A percentile compares a stretch with the other conserved stretches of the same genome.
Conservation (phyloP, 768 basidiomycete species). For the Suillus fuscotomentosus region DNA sequence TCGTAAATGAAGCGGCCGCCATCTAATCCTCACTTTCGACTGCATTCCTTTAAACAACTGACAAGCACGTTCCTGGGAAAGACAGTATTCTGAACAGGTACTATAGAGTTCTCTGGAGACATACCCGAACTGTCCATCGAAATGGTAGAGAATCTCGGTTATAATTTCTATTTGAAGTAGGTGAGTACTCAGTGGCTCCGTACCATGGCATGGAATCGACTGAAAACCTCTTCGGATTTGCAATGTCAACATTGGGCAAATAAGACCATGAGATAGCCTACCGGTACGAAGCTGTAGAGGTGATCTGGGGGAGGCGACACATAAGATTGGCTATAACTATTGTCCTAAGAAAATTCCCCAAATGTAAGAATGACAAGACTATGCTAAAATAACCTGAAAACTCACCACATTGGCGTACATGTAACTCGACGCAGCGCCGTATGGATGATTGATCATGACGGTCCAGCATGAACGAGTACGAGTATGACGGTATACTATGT, state of each 20-base stretch:
- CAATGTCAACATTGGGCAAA: background rate
- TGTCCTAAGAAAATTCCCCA: slow-evolving; percentile 10
- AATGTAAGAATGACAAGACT: background rate
- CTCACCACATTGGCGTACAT: slow-evolving; percentile 24
- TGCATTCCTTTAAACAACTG: slow-evolving; percentile 13
- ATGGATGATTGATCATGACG: slow-evolving; percentile 29
- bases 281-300: slow-evolving; percentile 27
- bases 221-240: slow-evolving; percentile 23
- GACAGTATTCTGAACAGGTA: background rate
- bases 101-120: background rate
- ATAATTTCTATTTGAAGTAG: background rate
- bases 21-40: slow-evolving; percentile 14
- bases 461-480: background rate
- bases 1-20: slow-evolving; percentile 13
- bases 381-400: background rate
- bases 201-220: slow-evolving; percentile 17
- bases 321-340: background rate
- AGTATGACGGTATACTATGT: background rate
- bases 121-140: slow-evolving; percentile 15
- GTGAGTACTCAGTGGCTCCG: slow-evolving; percentile 9
- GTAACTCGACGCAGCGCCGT: slow-evolving; percentile 26
- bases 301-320: slow-evolving; percentile 15
- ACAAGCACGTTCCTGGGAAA: slow-evolving; percentile 19
- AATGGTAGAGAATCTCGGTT: slow-evolving; percentile 10
- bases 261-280: slow-evolving; percentile 10